Evolutionary conservation across 2,329 filamentous ascomycete species (phyloP).

Genomic region (Lecanoromycetidae sp.): DNA sequence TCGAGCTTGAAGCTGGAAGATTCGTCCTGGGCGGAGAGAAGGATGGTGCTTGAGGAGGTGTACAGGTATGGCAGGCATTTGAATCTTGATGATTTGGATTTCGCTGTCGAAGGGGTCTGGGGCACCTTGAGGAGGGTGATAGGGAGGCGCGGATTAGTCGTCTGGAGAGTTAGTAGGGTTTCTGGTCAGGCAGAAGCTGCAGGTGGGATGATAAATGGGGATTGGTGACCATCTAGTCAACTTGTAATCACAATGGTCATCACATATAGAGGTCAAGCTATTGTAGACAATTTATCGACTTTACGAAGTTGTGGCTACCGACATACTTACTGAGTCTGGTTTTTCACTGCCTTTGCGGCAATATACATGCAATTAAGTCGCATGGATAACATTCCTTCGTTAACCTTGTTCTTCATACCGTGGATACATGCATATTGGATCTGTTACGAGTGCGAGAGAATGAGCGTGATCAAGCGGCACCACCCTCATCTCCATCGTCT

Average conservation of each 20-base stretch:
- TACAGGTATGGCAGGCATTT: conserved; percentile 36
- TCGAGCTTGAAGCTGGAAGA: conserved; percentile 16
- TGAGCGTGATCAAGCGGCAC: conserved; percentile 10
- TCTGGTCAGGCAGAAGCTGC: background rate
- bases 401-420: background rate
- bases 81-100: conserved; percentile 41
- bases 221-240: too few species aligned
- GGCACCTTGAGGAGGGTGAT: conserved; percentile 34
- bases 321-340: too few species aligned
- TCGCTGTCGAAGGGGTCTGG: conserved; percentile 37
- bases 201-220: background rate
- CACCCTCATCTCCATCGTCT: conserved; percentile 53
- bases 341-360: too few species aligned
- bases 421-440: background rate
- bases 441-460: background rate
- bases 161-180: conserved; percentile 33
- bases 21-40: conserved; percentile 1
- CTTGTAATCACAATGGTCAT: background rate
- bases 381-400: background rate
- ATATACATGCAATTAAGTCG: too few species aligned
- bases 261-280: background rate
- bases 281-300: too few species aligned
- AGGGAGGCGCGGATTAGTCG: conserved; percentile 36
- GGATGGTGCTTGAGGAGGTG: conserved; percentile 23
- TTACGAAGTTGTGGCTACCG: too few species aligned